Evolutionary conservation across 2,329 filamentous ascomycete genomes (phyloP).

Genomic region (Aspergillus ochraceoroseus): DNA sequence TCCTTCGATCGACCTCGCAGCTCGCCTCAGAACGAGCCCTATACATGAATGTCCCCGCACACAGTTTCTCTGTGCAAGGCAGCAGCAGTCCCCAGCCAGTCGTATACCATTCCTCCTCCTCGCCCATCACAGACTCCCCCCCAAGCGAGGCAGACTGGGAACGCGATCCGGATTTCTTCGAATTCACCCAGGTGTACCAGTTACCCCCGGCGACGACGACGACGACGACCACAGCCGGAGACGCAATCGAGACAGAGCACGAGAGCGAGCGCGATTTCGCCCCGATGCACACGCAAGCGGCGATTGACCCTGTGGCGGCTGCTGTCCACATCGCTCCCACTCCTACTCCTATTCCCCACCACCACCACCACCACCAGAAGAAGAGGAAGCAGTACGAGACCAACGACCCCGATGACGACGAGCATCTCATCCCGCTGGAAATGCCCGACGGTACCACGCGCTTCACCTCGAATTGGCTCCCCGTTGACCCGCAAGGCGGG

Average conservation of each 20-base stretch:
- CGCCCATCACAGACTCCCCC: constrained; percentile 20
- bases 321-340: too few species aligned
- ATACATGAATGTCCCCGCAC: constrained; percentile 21
- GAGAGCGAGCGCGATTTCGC: too few species aligned
- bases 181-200: constrained; percentile 15
- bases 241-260: too few species aligned
- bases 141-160: constrained; percentile 25
- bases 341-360: too few species aligned
- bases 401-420: constrained; percentile 11
- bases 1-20: constrained; percentile 21
- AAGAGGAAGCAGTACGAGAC: not conserved
- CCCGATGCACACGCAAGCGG: too few species aligned
- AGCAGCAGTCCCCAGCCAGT: constrained; percentile 10
- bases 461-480: constrained; percentile 31
- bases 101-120: constrained; percentile 3
- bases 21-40: constrained; percentile 23
- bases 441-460: constrained; percentile 34
- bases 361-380: not conserved
- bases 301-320: too few species aligned
- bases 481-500: constrained; percentile 28
- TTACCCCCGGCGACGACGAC: not conserved
- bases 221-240: too few species aligned
- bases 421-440: constrained; percentile 26
- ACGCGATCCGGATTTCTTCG: constrained; percentile 12
- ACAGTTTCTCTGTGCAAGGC: constrained; percentile 16